Conservation (phyloP, 2,329 filamentous ascomycete genomes). For the Spiromastix sp. region DNA sequence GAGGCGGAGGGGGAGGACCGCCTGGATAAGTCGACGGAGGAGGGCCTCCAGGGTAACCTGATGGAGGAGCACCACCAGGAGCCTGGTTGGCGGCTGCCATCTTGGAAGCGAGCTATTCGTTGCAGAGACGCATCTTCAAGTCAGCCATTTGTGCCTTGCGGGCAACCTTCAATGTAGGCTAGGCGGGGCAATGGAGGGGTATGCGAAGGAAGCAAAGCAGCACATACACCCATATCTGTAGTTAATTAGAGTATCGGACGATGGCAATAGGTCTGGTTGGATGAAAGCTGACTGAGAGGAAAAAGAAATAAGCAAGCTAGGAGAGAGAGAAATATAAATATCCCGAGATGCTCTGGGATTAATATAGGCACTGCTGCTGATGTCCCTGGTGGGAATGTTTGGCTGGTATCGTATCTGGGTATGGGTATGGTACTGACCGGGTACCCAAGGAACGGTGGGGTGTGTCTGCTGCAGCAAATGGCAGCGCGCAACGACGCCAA, state of each 20-base stretch:
- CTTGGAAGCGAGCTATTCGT: conserved; percentile 23
- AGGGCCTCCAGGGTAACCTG: conserved; percentile 29
- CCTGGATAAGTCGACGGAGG: conserved; percentile 22
- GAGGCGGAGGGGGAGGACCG: conserved; percentile 21
- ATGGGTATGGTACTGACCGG: too few species aligned
- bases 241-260: not conserved
- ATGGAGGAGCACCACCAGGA: conserved; percentile 25
- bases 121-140: not conserved
- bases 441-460: too few species aligned
- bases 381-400: too few species aligned
- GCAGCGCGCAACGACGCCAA: too few species aligned
- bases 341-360: too few species aligned
- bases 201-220: not conserved
- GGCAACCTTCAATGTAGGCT: not conserved
- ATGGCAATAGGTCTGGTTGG: too few species aligned
- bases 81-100: conserved; percentile 26
- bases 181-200: conserved; percentile 4
- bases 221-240: conserved; percentile 2
- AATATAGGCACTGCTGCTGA: too few species aligned
- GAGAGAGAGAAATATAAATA: too few species aligned
- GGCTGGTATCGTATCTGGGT: too few species aligned
- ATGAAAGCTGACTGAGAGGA: too few species aligned
- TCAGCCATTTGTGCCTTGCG: not conserved
- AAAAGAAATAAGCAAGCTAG: too few species aligned
- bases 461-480: too few species aligned